Percentiles rank a stretch among this genome's conserved stretches.
Conservation (phyloP, 208 protist genomes). For the Wallacemonas sp. region DNA sequence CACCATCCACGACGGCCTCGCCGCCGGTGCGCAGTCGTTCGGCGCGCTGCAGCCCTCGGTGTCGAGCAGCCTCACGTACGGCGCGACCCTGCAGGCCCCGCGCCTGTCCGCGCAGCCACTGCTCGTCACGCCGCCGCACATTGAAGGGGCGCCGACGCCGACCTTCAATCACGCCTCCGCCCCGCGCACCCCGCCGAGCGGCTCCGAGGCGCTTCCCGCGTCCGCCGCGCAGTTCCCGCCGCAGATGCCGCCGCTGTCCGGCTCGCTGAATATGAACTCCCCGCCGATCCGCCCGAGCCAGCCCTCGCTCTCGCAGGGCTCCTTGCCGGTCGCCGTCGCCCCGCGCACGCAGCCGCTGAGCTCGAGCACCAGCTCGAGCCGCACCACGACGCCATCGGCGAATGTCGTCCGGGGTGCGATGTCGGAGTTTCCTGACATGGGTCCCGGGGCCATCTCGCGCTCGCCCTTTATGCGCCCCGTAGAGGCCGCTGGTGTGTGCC, state of each 20-base stretch:
- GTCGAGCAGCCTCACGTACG: constrained; percentile 29
- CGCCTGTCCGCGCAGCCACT: constrained; percentile 30
- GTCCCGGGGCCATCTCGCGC: background rate
- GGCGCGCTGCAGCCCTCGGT: constrained; percentile 11
- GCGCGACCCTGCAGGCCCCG: constrained; percentile 25
- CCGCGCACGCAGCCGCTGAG: constrained; percentile 37
- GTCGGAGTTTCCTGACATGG: background rate
- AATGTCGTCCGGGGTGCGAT: background rate
- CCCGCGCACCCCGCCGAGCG: constrained; percentile 5
- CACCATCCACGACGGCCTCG: constrained; percentile 4
- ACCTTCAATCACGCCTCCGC: constrained; percentile 21
- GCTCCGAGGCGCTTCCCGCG: constrained; percentile 20
- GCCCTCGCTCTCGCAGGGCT: constrained; percentile 12
- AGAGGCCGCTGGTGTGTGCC: constrained; percentile 10
- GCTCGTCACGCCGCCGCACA: constrained; percentile 35
- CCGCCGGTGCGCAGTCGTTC: background rate
- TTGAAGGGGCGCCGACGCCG: constrained; percentile 24
- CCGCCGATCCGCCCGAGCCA: background rate
- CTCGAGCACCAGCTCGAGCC: constrained; percentile 29
- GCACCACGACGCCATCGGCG: constrained; percentile 33
- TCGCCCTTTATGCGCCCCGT: background rate
- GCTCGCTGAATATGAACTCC: background rate
- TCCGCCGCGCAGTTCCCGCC: constrained; percentile 17
- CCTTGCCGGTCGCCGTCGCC: constrained; percentile 30
- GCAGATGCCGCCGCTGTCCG: background rate